Percentiles rank a stretch among this genome's conserved stretches.
Evolutionary conservation across 169 alveolate genomes (phyloP).

Genomic region (Plasmodium knowlesi): DNA sequence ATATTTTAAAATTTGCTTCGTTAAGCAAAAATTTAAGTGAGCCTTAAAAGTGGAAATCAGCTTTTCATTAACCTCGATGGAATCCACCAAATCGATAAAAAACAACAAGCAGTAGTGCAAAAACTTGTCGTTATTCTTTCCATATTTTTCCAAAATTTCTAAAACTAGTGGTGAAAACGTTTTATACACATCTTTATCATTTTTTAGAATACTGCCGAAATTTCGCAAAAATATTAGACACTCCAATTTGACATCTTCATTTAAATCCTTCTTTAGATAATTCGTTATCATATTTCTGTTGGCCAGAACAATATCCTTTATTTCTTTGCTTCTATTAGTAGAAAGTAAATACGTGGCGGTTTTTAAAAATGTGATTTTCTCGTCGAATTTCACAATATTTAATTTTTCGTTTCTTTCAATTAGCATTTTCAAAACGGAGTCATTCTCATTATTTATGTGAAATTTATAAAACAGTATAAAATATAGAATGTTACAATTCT

Average conservation of each 20-base stretch:
- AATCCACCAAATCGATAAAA: constrained; percentile 17
- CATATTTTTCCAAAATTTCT: constrained; percentile 66
- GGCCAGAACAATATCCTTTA: constrained; percentile 26
- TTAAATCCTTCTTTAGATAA: constrained; percentile 74
- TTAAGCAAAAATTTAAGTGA: constrained; percentile 44
- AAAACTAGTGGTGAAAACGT: constrained; percentile 33
- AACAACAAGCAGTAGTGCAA: constrained; percentile 26
- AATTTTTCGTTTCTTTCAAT: constrained; percentile 41
- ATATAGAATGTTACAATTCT: constrained; percentile 38
- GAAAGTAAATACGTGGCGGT: constrained; percentile 35
- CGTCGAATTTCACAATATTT: constrained; percentile 61
- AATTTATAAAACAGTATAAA: constrained; percentile 50
- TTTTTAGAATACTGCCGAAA: constrained; percentile 11
- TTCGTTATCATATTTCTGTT: constrained; percentile 24
- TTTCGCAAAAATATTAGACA: constrained; percentile 12
- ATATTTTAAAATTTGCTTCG: constrained; percentile 50
- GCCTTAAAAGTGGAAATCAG: constrained; percentile 1
- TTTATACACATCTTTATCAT: constrained; percentile 67
- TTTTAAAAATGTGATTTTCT: constrained; percentile 56
- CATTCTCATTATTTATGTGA: constrained; percentile 63
- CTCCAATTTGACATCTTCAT: constrained; percentile 70
- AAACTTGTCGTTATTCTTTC: constrained; percentile 67
- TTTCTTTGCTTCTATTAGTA: constrained; percentile 15
- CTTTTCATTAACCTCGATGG: constrained; percentile 57
- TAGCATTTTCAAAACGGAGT: constrained; percentile 23